Evolutionary conservation across 441 rosid species (phyloP).

Genomic region (Euphorbia schlechtendalii): DNA sequence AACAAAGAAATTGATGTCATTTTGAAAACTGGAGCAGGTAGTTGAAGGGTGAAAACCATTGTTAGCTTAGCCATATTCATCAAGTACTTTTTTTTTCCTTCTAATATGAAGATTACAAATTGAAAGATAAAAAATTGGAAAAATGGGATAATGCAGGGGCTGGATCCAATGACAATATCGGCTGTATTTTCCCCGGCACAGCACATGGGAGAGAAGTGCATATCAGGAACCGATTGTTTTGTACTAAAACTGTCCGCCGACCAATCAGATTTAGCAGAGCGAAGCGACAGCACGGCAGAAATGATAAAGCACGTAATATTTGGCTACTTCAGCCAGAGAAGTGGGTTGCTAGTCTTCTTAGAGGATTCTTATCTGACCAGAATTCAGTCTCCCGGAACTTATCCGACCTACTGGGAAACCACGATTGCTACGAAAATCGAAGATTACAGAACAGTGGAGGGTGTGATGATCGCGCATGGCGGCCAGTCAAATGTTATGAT

Average conservation of each 20-base stretch:
- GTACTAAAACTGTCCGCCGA: slow-evolving; percentile 68
- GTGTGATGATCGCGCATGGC: slow-evolving; percentile 70
- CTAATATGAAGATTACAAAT: not conserved
- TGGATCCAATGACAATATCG: slow-evolving; percentile 80
- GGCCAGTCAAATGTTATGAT: slow-evolving; percentile 69
- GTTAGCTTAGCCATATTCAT: not conserved
- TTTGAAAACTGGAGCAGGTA: not conserved
- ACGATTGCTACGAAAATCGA: slow-evolving; percentile 63
- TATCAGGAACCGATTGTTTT: slow-evolving; percentile 60
- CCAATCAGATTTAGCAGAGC: slow-evolving; percentile 51
- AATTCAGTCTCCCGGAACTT: slow-evolving; percentile 76
- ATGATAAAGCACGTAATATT: slow-evolving; percentile 79
- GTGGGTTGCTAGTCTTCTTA: slow-evolving; percentile 60
- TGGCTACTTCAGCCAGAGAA: slow-evolving; percentile 91
- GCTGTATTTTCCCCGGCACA: slow-evolving; percentile 68
- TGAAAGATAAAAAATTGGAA: not conserved
- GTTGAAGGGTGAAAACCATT: slow-evolving; percentile 9
- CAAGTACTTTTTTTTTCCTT: no score
- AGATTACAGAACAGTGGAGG: slow-evolving; percentile 59
- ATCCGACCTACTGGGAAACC: slow-evolving; percentile 89
- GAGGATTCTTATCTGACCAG: slow-evolving; percentile 84
- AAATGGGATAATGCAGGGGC: slow-evolving; percentile 39
- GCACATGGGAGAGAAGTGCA: slow-evolving; percentile 74
- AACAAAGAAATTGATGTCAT: not conserved
- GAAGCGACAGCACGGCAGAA: slow-evolving; percentile 82